Evolutionary conservation across 352 stramenopile genomes (phyloP).

Genomic region (Pythium aristosporum): DNA sequence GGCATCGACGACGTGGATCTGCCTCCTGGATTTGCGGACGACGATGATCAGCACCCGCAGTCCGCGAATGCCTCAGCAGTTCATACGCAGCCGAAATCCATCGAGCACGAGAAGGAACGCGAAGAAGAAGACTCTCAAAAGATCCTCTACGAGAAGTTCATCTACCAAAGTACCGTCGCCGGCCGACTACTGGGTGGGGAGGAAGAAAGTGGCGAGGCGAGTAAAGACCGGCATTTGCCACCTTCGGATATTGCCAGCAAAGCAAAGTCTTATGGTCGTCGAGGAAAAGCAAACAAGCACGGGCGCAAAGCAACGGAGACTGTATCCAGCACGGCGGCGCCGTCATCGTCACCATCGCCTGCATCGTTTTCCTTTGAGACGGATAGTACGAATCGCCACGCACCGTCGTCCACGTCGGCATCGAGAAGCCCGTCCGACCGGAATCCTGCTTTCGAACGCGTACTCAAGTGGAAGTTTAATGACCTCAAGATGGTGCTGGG

Average conservation of each 20-base stretch:
- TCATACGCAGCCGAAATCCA: slow-evolving; percentile 43
- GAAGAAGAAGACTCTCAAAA: slow-evolving; percentile 44
- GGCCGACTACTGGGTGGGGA: slow-evolving; percentile 26
- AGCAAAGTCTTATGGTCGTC: neutral
- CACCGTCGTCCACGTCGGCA: slow-evolving; percentile 17
- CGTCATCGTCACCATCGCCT: slow-evolving; percentile 14
- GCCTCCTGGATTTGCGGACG: slow-evolving; percentile 62
- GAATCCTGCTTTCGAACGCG: slow-evolving; percentile 58
- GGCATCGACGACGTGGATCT: slow-evolving; percentile 72
- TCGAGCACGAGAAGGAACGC: slow-evolving; percentile 49
- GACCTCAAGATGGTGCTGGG: slow-evolving; percentile 88
- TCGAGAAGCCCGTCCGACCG: slow-evolving; percentile 19
- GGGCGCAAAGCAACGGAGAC: neutral
- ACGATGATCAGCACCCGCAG: slow-evolving; percentile 31
- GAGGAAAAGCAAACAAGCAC: slow-evolving; percentile 6
- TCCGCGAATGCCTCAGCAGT: neutral
- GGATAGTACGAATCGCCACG: slow-evolving; percentile 4
- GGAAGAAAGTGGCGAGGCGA: neutral
- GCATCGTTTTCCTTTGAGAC: slow-evolving; percentile 16
- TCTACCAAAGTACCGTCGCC: slow-evolving; percentile 72
- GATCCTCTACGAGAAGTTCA: slow-evolving; percentile 85
- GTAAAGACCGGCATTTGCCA: neutral
- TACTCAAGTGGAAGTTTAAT: slow-evolving; percentile 86
- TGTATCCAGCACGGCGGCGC: neutral
- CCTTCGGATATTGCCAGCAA: slow-evolving; percentile 12